Evolutionary conservation across 352 stramenopile genomes (phyloP).

Genomic region (Halophytophthora polymorphica): DNA sequence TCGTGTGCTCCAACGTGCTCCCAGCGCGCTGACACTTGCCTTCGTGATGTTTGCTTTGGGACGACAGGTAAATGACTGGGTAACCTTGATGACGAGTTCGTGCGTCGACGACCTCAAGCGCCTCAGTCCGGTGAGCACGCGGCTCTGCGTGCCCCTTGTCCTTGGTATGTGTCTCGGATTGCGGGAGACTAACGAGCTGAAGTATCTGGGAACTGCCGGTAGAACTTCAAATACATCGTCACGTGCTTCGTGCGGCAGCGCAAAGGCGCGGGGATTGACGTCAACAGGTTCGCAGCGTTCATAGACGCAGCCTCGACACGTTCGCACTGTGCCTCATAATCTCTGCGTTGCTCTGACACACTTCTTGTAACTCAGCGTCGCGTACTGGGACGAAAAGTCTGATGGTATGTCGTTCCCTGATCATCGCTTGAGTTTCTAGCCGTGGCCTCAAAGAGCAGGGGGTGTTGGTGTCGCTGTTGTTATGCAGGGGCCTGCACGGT

Average conservation of each 20-base stretch:
- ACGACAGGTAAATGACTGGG: constrained; percentile 61
- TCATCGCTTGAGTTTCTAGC: neutral
- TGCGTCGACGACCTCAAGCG: constrained; percentile 67
- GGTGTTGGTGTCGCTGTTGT: neutral
- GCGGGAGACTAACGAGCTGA: neutral
- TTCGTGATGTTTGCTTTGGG: neutral
- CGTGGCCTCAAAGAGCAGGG: too few relatives aligned
- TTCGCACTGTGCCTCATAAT: neutral
- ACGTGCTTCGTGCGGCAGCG: constrained; percentile 65
- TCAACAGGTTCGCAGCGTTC: constrained; percentile 32
- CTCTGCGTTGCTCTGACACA: neutral
- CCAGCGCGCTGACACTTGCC: neutral
- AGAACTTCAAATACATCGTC: constrained; percentile 88
- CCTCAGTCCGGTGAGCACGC: constrained; percentile 44
- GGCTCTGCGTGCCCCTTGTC: neutral
- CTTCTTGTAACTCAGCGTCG: constrained; percentile 23
- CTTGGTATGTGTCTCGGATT: too few relatives aligned
- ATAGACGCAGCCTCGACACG: neutral
- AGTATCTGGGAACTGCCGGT: neutral
- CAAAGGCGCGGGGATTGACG: constrained; percentile 60
- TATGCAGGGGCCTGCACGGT: constrained; percentile 57
- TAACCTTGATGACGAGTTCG: constrained; percentile 59
- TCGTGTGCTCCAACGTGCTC: too few relatives aligned
- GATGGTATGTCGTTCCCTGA: constrained; percentile 34
- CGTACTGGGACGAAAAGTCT: constrained; percentile 75